Base-by-base conservation (phyloP, 805 yeast genomes). In the Wickerhamiella qilinensis region DNA sequence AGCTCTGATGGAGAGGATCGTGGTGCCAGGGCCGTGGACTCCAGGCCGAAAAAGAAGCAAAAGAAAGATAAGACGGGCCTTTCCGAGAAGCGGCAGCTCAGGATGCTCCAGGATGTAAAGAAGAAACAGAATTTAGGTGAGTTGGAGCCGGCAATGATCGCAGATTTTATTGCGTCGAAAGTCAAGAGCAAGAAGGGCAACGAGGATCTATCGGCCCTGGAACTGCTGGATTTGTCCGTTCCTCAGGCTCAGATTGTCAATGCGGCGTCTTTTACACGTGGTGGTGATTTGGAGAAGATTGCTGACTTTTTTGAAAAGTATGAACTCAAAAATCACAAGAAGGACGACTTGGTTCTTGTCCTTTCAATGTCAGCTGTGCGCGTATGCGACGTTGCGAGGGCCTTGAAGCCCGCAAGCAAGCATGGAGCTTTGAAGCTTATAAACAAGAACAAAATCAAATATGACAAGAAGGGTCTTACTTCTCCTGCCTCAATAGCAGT, bases 381-480 rank as follows among this genome's bases (percentile, higher is more conserved):
- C 47, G 91, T 84, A 2, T 88, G 95, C 51, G 95, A 86, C 50
- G 67, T 84, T 2, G 77, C 71, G 52, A 69, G 94, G 46, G 73
- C 80, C 1, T 51, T 71, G 56, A 45, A 51, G 20, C 39, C 62
- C 30, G 67, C 30, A 14, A 41, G 72, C 9, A 20, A 32, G 25
- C 17, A 20, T 11, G 70, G 75, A 0, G 70, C 84, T 3, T 48
- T 81, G 35, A 83, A 82, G 54, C 54, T 83, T 35, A 82, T 83
- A 50, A 71, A 77, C 44, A 83, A 83, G 58, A 82, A 80, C 54
- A 75, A 77, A 46, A 52, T 80, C 34, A 67, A 69, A 24, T 77
- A 75, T 32, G 94, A 83, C 55, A 73, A 30, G 53, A 57, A 41
- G 55, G 65, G 33, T 60, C 75, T 25, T 46, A 58, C 37, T 8